Evolutionary conservation across 176 grass and related monocot species (phyloP), one percentile per base, ranked within the genome.

Genomic region (Lolium multiflorum): DNA sequence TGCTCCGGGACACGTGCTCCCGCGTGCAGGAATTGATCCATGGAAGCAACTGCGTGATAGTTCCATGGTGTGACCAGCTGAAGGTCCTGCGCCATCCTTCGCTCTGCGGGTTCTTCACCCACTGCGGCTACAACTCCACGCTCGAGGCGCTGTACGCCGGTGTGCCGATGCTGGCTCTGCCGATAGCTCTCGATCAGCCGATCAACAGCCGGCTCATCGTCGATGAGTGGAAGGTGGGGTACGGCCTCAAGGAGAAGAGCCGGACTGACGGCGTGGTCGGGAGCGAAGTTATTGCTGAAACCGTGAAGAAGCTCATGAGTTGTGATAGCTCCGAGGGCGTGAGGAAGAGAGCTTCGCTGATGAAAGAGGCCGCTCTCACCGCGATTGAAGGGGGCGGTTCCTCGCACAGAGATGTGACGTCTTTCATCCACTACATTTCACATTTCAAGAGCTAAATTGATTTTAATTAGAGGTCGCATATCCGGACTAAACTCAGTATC

Each of bases 51-150:
- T 83, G 92, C 21, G 10, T 94, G 66, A 69, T 84, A 0, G 89
- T 91, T 16, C 83, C 86, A 1, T 94, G 83, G 89, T 91, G 89
- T 24, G 74, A 91, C 12, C 92, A 91, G 64, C 31, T 86, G 18
- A 80, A 39, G 7, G 74, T 91, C 18, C 4, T 91, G 11, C 77
- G 75, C 56, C 88, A 94, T 35, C 86, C 89, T 3, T 91, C 83
- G 2, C 0, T 91, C 0, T 73, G 88, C 0, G 88, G 91, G 7
- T 93, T 93, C 83, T 51, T 88, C 76, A 93, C 77, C 0, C 92
- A 91, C 47, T 94, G 89, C 5, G 92, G 86, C 9, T 74, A 71
- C 83, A 94, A 94, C 76, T 94, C 92, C 21, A 89, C 83, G 25
- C 35, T 94, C 0, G 86, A 89, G 70, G 78, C 79, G 28, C 20